Evolutionary conservation across 352 stramenopile genomes (phyloP), one percentile per base, ranked within the genome.

Genomic region (Thalassiosira livingstoniorum): DNA sequence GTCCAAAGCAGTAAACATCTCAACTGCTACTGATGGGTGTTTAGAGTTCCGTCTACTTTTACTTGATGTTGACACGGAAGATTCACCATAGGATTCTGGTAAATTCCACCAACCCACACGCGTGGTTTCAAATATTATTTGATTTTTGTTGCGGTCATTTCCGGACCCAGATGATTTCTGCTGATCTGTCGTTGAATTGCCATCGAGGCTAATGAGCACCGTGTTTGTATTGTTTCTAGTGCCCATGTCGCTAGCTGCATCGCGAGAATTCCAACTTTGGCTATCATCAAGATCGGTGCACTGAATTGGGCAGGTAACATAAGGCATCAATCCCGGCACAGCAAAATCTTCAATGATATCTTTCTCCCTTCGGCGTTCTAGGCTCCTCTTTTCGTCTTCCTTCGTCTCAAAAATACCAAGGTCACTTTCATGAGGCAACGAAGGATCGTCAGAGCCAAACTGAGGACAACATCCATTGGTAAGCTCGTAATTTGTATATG

Each of bases 401-500:
- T 88, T 87, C 4, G 91, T 94, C 80, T 94, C 89, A 64, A 92
- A 92, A 34, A 90, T 80, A 25, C 86, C 87, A 0, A 95, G 68
- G 79, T 95, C 91, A 25, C 70, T 78, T 68, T 94, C 89, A 34
- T 87, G 85, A 27, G 91, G 91, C 31, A 95, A 64, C 18, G 90
- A 83, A 27, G 83, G 71, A 85, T 95, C 90, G 60, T 95, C 91
- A 31, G 86, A 89, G 34, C 83, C 84, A 75, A 89, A 95, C 10
- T 92, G 60, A 29, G 91, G 91, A n/a, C 85, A 75, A 45, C 87
- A 88, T 32, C 89, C 91, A 86, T 86, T 83, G 15, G 89, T 93
- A 0, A 95, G 64, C 78, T 95, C 91, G 64, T 91, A 85, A 77
- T 95, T 95, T n/a, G 77, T 88, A 23, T 93, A 84, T 2, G 90